Conservation (phyloP, 2,329 filamentous ascomycete genomes). For the Penicillium sp. region DNA sequence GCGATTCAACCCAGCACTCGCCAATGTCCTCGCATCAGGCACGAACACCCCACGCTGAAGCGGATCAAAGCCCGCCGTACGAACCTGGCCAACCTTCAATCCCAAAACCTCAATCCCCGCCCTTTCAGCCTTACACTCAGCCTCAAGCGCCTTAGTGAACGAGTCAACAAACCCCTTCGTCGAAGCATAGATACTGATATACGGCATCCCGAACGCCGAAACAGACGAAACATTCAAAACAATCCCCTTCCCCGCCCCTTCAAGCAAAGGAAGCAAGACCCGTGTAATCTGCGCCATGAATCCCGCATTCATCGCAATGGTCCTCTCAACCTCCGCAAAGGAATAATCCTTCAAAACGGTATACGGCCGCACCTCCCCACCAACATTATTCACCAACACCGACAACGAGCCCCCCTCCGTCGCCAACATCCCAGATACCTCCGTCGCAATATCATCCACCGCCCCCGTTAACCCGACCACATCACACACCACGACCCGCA, state of each 20-base stretch:
- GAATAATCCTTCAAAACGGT: conserved; percentile 42
- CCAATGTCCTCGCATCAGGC: conserved; percentile 36
- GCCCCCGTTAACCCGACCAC: conserved; percentile 33
- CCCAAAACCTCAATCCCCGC: conserved; percentile 45
- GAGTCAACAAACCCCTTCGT: conserved; percentile 53
- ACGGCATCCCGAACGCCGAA: conserved; percentile 52
- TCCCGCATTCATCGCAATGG: conserved; percentile 53
- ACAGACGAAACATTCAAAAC: conserved; percentile 58
- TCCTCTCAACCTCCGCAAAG: conserved; percentile 44
- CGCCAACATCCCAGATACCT: conserved; percentile 31
- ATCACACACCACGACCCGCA: conserved; percentile 52
- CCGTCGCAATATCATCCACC: conserved; percentile 31
- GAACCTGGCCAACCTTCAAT: conserved; percentile 40
- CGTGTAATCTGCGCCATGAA: conserved; percentile 57
- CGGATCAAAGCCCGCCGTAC: conserved; percentile 30
- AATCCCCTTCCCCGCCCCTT: conserved; percentile 43
- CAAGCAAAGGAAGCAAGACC: conserved; percentile 51
- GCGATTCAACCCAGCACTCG: conserved; percentile 35
- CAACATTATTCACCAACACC: conserved; percentile 63
- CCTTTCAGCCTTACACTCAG: conserved; percentile 48
- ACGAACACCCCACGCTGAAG: conserved; percentile 27
- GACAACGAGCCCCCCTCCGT: conserved; percentile 48
- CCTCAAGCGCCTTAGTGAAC: conserved; percentile 44
- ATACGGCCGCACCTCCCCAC: conserved; percentile 46
- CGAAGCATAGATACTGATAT: conserved; percentile 50